A percentile compares a stretch with the other conserved stretches of the same genome.
Conservation (phyloP, 2,329 filamentous ascomycete species). For the Coleophoma cylindrospora region DNA sequence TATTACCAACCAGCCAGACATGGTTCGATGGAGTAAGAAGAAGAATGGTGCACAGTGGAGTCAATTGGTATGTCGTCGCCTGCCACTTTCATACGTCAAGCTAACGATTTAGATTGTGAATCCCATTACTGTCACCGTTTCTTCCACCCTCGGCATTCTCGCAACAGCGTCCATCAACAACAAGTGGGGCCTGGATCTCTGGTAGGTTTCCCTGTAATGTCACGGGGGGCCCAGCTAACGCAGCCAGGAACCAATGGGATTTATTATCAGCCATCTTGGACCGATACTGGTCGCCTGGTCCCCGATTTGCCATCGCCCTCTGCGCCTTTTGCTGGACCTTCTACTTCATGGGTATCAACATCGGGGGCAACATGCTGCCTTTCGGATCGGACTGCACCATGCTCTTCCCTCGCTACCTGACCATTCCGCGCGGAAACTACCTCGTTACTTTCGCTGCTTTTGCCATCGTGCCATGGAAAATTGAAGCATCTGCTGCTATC, state of each 20-base stretch:
- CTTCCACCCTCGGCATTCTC: conserved; percentile 33
- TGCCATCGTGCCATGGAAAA: conserved; percentile 6
- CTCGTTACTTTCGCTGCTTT: conserved; percentile 11
- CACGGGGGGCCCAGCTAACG: no score
- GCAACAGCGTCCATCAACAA: conserved; percentile 35
- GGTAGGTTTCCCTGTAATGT: neutral
- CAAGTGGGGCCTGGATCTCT: conserved; percentile 24
- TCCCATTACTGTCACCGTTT: conserved; percentile 33
- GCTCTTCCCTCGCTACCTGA: conserved; percentile 3
- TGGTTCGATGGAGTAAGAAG: conserved; percentile 31
- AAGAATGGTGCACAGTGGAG: conserved; percentile 30
- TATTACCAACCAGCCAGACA: conserved; percentile 33
- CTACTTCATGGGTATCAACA: conserved; percentile 2
- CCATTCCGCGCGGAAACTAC: conserved; percentile 3
- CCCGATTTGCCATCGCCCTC: conserved; percentile 1
- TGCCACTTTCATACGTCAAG: neutral
- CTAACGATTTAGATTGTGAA: conserved; percentile 15
- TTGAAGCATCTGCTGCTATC: conserved; percentile 2
- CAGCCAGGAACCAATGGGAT: conserved; percentile 1
- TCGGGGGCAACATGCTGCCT: conserved; percentile 1
- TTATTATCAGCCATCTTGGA: neutral
- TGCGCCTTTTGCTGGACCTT: conserved; percentile 1
- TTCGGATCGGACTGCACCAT: conserved; percentile 2
- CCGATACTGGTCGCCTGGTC: conserved; percentile 2
- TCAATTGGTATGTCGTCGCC: conserved; percentile 23